Base-by-base conservation (phyloP, 371 early-diverging fungal species). In the Parasitella parasitica region DNA sequence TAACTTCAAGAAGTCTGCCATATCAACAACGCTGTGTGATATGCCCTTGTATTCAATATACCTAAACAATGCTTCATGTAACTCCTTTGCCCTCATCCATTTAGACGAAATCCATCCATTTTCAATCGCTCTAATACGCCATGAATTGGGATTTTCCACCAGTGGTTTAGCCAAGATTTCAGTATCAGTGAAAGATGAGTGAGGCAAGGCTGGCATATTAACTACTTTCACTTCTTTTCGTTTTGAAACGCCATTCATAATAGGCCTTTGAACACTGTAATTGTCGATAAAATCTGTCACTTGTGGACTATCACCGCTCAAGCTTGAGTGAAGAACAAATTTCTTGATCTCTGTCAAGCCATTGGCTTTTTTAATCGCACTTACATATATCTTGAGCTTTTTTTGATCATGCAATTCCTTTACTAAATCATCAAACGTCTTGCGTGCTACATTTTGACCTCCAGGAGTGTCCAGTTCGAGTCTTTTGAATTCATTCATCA, bases 51-150 rank as follows among this genome's bases (percentile, higher is more conserved):
- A 5, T 8, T 32, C 12, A 27, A 38, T 13, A 39, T 38, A 59
- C 9, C 26, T 15, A 15, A 59, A 34, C 34, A 67, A 35, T 4
- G 30, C 3, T 7, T 53, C 39, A 27, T 69, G 69, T 18, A 69
- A 5, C n/a, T n/a, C 32, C 26, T 35, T 53, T 3, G 61, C 57
- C 35, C 64, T 46, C 6, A 35, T 8, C 61, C 60, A 64, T 38
- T 57, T 60, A 0, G 69, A 69, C 4, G 41, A 24, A n/a, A 57
- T 26, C 37, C 43, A 69, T 0, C 69, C 69, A 57, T 60, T 48
- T 18, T 61, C 48, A 12, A 36, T 7, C 3, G 68, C 59, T 24
- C 9, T 49, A 8, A 12, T 12, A 22, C 26, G 26, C 53, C 53
- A 39, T 24, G 46, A 46, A 12, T 46, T 46, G 22, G 46, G 4